A percentile compares a stretch with the other conserved stretches of the same genome.
Evolutionary conservation across 257 asterid genomes (phyloP).

Genomic region (Lycium ferocissimum): DNA sequence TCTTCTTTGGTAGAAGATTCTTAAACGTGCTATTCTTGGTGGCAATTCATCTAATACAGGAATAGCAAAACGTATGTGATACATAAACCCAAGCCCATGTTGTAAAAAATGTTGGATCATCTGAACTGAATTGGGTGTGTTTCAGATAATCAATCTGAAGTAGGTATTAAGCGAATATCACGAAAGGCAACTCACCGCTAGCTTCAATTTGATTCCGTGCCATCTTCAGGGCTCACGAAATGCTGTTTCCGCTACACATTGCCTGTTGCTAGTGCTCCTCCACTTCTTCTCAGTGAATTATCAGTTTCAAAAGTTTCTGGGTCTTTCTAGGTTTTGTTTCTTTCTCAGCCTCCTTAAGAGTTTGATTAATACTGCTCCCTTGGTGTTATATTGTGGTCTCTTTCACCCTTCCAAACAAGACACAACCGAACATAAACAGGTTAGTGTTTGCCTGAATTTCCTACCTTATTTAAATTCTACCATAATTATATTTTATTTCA

Average conservation of each 20-base stretch:
- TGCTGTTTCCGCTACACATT: conserved; percentile 63
- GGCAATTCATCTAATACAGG: conserved; percentile 50
- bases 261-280: conserved; percentile 63
- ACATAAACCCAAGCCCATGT: neutral
- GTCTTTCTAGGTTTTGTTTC: neutral
- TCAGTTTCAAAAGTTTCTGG: neutral
- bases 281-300: conserved; percentile 64
- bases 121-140: conserved; percentile 10
- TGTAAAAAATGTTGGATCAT: neutral
- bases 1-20: conserved; percentile 69
- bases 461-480: no score
- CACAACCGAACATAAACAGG: neutral
- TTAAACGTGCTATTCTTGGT: conserved; percentile 74
- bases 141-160: conserved; percentile 54
- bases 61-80: neutral
- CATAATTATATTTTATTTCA: no score
- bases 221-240: conserved; percentile 44
- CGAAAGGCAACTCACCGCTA: conserved; percentile 68
- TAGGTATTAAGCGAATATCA: conserved; percentile 58
- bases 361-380: neutral
- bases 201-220: conserved; percentile 76
- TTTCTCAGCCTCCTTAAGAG: neutral
- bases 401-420: neutral
- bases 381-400: neutral
- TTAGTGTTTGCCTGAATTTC: no score